Conservation (phyloP, 495 filamentous ascomycete species). For the Echria macrotheca region DNA sequence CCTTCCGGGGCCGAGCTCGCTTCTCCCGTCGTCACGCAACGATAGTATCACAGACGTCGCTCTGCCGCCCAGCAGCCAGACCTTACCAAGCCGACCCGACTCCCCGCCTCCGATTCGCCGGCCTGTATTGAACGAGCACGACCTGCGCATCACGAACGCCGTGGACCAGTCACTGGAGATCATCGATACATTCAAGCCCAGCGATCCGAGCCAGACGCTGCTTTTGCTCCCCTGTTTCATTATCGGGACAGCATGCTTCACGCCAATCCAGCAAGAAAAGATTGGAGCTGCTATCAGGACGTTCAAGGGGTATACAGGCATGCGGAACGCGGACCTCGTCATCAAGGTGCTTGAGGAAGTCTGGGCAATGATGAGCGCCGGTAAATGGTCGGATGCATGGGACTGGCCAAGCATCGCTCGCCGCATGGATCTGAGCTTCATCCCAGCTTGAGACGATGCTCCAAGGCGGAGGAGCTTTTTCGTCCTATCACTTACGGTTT, state of each 20-base stretch:
- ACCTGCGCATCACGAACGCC: slow-evolving; percentile 63
- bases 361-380: slow-evolving; percentile 77
- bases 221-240: slow-evolving; percentile 85
- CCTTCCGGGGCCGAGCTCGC: too few species aligned
- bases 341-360: slow-evolving; percentile 69
- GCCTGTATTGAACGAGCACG: slow-evolving; percentile 30
- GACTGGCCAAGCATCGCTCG: slow-evolving; percentile 84
- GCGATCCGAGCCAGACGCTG: slow-evolving; percentile 61
- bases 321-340: slow-evolving; percentile 76
- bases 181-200: slow-evolving; percentile 54
- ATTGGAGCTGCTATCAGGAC: slow-evolving; percentile 63
- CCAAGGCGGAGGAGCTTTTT: too few species aligned
- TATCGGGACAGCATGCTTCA: slow-evolving; percentile 81
- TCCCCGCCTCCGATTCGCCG: slow-evolving; percentile 49
- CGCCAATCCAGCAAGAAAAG: slow-evolving; percentile 59
- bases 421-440: slow-evolving; percentile 74
- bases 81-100: slow-evolving; percentile 13
- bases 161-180: slow-evolving; percentile 72
- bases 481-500: background rate
- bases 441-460: slow-evolving; percentile 39
- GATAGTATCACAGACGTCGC: slow-evolving; percentile 1
- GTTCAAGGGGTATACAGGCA: slow-evolving; percentile 69
- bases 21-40: slow-evolving; percentile 3
- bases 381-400: slow-evolving; percentile 69
- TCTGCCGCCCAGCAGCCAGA: background rate